phyloP scores from a whole-genome alignment of 192 early-diverging fungal species.

The Podila minutissima region DNA sequence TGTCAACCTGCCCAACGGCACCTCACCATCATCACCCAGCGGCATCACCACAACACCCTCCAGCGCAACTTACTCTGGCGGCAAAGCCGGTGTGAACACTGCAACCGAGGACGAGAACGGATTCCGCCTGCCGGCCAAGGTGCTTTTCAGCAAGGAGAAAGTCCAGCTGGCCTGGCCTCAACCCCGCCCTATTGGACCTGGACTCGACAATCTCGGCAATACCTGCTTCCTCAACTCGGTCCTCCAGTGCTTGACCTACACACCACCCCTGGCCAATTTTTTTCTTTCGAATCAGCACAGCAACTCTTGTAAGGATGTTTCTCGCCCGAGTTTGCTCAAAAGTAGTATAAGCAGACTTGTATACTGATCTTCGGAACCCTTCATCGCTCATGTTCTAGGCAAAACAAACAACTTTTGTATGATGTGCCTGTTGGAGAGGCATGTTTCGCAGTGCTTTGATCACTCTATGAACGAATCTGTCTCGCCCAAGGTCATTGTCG shows the following conservation, averaged over 20 bases:
- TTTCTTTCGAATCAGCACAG: slow-evolving; percentile 69
- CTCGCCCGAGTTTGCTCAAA: neutral
- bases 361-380: no score
- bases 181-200: slow-evolving; percentile 69
- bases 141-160: slow-evolving; percentile 67
- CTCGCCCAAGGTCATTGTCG: slow-evolving; percentile 72
- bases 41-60: neutral
- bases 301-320: slow-evolving; percentile 58
- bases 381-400: slow-evolving; percentile 34
- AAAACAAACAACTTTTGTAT: slow-evolving; percentile 70
- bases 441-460: slow-evolving; percentile 66
- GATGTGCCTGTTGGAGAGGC: slow-evolving; percentile 77
- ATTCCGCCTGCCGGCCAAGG: slow-evolving; percentile 54
- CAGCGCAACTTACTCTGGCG: slow-evolving; percentile 16
- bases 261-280: slow-evolving; percentile 76
- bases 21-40: neutral
- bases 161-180: slow-evolving; percentile 65
- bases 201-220: slow-evolving; percentile 77
- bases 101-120: slow-evolving; percentile 65
- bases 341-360: no score
- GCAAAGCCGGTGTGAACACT: neutral
- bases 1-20: slow-evolving; percentile 55
- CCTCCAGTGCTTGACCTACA: slow-evolving; percentile 81
- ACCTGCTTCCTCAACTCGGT: slow-evolving; percentile 87
- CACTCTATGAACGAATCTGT: slow-evolving; percentile 60